phyloP scores from a whole-genome alignment of 2,329 filamentous ascomycete species.

The Chaetothyriales sp. region DNA sequence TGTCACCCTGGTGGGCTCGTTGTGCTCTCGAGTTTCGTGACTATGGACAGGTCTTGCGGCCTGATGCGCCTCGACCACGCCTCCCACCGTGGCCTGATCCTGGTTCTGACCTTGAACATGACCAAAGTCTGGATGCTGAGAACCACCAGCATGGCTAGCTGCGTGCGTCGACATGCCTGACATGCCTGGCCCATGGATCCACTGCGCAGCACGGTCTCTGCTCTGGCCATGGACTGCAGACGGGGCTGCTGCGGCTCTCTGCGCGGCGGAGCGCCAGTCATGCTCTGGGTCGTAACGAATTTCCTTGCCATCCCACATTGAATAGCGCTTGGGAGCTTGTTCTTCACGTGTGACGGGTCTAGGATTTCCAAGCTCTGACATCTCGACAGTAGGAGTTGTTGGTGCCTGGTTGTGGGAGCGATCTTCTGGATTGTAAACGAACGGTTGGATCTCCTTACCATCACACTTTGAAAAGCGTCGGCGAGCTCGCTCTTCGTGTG shows the following conservation, averaged over 20 bases:
- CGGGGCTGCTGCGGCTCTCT: background rate
- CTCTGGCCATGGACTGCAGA: background rate
- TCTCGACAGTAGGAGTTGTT: too few species aligned
- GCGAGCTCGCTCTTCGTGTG: background rate
- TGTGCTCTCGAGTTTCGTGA: too few species aligned
- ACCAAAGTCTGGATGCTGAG: too few species aligned
- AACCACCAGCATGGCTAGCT: background rate
- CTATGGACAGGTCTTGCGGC: background rate
- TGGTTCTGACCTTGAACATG: background rate
- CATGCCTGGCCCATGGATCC: background rate
- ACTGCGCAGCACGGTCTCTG: background rate
- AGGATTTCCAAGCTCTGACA: too few species aligned
- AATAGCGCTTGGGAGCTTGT: background rate
- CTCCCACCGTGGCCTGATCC: background rate
- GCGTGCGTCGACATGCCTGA: background rate
- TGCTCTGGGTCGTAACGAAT: background rate
- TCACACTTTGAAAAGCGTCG: background rate
- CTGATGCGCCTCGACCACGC: too few species aligned
- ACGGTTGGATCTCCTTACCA: background rate
- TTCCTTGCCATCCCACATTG: background rate
- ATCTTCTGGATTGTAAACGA: background rate
- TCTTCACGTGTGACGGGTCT: background rate
- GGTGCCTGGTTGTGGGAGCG: too few species aligned
- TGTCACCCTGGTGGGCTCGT: too few species aligned
- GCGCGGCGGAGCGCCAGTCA: background rate